Conservation (phyloP, 2,329 filamentous ascomycete genomes). For the Botrytis fabae region DNA sequence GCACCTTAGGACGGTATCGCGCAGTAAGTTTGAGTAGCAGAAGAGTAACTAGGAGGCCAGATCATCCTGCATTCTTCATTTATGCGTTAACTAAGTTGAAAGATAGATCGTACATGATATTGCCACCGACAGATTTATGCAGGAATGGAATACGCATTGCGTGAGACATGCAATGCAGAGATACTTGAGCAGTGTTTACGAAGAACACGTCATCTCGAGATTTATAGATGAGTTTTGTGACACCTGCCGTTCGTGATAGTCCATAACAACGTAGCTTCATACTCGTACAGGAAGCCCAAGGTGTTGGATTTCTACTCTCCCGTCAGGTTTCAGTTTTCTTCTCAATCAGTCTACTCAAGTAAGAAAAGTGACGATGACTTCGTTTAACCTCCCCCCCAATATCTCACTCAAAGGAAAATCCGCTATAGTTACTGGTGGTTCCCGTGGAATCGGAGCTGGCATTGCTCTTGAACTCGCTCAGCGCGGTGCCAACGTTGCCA, state of each 20-base stretch:
- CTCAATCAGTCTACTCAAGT: background rate
- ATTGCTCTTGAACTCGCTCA: conserved; percentile 56
- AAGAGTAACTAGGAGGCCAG: background rate
- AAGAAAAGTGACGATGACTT: background rate
- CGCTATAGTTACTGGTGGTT: conserved; percentile 42
- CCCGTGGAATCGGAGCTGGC: conserved; percentile 59
- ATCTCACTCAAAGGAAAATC: conserved; percentile 24
- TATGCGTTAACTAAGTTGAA: background rate
- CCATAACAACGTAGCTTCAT: background rate
- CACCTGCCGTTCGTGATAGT: background rate
- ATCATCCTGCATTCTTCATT: background rate
- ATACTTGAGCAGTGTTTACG: background rate
- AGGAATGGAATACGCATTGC: background rate
- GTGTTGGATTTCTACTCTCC: background rate
- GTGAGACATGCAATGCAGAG: background rate
- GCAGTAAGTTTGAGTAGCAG: background rate
- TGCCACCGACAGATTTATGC: background rate
- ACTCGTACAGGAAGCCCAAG: background rate
- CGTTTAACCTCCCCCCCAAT: background rate
- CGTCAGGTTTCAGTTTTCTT: background rate
- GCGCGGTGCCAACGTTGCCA: conserved; percentile 55
- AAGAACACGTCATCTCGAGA: background rate
- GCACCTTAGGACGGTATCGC: too few relatives aligned
- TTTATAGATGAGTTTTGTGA: background rate
- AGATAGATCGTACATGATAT: background rate